A percentile compares a stretch with the other conserved stretches of the same genome.
Evolutionary conservation across 192 early-diverging fungal genomes (phyloP).

Genomic region (Blastocladiella britannica): DNA sequence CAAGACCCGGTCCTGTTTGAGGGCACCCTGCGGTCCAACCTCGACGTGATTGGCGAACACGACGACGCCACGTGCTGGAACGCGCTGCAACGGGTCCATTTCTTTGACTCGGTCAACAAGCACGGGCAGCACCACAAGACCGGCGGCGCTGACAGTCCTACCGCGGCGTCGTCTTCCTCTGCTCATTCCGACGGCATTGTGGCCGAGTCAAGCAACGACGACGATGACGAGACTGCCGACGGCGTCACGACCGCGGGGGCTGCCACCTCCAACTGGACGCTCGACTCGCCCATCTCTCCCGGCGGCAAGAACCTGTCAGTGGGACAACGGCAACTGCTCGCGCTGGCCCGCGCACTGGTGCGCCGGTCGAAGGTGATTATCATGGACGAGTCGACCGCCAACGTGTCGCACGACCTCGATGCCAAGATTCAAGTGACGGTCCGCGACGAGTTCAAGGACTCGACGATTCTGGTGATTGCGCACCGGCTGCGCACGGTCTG

Average conservation of each 20-base stretch:
- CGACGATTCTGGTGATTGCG: conserved; percentile 70
- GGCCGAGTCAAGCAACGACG: too few relatives aligned
- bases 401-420: conserved; percentile 72
- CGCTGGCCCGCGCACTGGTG: conserved; percentile 57
- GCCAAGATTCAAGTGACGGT: conserved; percentile 70
- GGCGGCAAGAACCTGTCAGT: conserved; percentile 61
- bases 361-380: conserved; percentile 45
- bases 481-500: conserved; percentile 68
- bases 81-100: conserved; percentile 39
- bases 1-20: conserved; percentile 72
- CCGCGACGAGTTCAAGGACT: conserved; percentile 44
- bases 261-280: conserved; percentile 30
- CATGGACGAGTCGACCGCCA: conserved; percentile 77
- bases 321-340: conserved; percentile 59
- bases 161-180: too few relatives aligned
- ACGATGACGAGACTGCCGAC: too few relatives aligned
- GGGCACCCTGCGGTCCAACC: conserved; percentile 62
- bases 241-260: not conserved
- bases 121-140: too few relatives aligned
- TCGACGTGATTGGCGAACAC: conserved; percentile 71
- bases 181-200: conserved; percentile 10
- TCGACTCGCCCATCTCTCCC: conserved; percentile 39
- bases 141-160: too few relatives aligned
- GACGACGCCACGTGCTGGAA: conserved; percentile 50
- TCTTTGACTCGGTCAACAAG: conserved; percentile 3